Percentiles rank a stretch among this genome's conserved stretches.
Conservation (phyloP, 129 eudicot genomes). For the Pittosporum tobira region DNA sequence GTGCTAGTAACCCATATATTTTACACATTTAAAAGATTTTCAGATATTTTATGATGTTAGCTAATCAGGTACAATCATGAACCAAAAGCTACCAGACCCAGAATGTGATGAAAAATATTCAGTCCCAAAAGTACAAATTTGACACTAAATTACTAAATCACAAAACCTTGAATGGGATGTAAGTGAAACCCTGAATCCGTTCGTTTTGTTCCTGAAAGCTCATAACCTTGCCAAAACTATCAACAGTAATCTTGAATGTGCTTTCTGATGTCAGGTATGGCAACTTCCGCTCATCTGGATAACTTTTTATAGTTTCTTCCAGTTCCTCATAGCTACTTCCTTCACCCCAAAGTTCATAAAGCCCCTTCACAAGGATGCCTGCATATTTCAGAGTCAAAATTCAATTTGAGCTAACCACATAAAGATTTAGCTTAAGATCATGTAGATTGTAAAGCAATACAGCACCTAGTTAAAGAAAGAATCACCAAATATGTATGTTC, state of each 20-base stretch:
- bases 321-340: conserved; percentile 68
- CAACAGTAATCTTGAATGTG: conserved; percentile 65
- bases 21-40: not conserved
- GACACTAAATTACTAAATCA: not conserved
- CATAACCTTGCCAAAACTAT: conserved; percentile 66
- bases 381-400: conserved; percentile 4
- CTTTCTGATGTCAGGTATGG: conserved; percentile 61
- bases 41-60: too few species aligned
- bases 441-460: not conserved
- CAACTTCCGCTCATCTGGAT: conserved; percentile 70
- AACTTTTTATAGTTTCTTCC: conserved; percentile 67
- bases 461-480: not conserved
- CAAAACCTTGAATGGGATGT: conserved; percentile 79
- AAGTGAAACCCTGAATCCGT: conserved; percentile 50
- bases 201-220: conserved; percentile 65
- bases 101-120: not conserved
- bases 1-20: not conserved
- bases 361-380: conserved; percentile 98
- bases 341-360: conserved; percentile 98
- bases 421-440: not conserved
- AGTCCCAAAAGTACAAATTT: not conserved
- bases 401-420: not conserved
- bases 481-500: not conserved
- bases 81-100: not conserved
- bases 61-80: not conserved